These are phyloP conservation scores for Mycena belliarum DNA, from an alignment of 768 basidiomycete species.

Conservation along the genomic window DNA sequence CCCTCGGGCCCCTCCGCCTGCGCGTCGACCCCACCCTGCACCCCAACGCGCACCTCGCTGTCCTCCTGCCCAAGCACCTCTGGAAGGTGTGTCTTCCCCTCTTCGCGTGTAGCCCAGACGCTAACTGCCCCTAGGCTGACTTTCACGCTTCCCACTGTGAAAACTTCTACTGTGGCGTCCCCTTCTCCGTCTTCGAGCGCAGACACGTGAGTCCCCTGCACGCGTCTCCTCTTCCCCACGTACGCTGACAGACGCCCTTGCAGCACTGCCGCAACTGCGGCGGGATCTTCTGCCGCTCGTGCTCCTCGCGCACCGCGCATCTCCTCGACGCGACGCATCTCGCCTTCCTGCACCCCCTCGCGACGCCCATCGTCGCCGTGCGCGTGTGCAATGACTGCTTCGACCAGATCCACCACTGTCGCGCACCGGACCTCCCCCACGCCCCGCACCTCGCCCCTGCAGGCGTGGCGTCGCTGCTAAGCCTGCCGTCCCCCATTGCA, in stretches of 20 bases:
- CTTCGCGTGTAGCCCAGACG: too few species aligned
- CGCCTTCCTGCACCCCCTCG: slow-evolving; percentile 67
- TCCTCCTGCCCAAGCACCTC: slow-evolving; percentile 63
- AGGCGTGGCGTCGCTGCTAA: slow-evolving; percentile 34
- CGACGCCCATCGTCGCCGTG: slow-evolving; percentile 54
- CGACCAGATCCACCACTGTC: slow-evolving; percentile 66
- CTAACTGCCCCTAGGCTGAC: slow-evolving; percentile 41
- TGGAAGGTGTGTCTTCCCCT: slow-evolving; percentile 54
- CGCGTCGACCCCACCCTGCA: slow-evolving; percentile 33
- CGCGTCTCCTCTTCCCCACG: too few species aligned
- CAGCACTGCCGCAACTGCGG: slow-evolving; percentile 89
- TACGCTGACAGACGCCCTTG: too few species aligned
- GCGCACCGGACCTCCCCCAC: slow-evolving; percentile 31
- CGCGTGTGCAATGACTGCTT: slow-evolving; percentile 80
- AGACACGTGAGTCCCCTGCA: too few species aligned
- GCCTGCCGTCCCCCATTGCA: slow-evolving; percentile 35
- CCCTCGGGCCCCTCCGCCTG: too few species aligned
- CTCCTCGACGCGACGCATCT: slow-evolving; percentile 76
- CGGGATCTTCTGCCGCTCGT: slow-evolving; percentile 69
- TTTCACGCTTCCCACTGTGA: slow-evolving; percentile 63
- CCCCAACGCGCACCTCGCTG: slow-evolving; percentile 75
- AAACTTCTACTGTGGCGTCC: slow-evolving; percentile 67
- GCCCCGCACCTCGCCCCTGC: slow-evolving; percentile 39
- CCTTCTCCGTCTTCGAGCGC: slow-evolving; percentile 71
- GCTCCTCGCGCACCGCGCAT: slow-evolving; percentile 57